Evolutionary conservation across 352 stramenopile species (phyloP).

Genomic region (Pythium dissotocum): DNA sequence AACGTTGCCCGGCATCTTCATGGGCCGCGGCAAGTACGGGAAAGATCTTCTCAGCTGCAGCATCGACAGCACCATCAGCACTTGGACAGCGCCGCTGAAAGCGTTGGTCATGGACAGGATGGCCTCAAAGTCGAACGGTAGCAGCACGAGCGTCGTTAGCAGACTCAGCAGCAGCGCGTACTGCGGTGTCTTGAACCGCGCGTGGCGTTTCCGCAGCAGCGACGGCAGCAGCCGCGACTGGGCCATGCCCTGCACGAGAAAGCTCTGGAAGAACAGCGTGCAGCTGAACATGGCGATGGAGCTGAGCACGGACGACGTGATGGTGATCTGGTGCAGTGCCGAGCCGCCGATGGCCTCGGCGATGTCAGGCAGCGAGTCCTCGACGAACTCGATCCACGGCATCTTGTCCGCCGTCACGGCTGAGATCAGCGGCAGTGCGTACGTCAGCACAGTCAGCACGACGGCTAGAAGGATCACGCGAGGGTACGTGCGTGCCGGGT

Average conservation of each 20-base stretch:
- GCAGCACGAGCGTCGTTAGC: constrained; percentile 11
- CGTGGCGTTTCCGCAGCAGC: constrained; percentile 49
- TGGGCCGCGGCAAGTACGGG: constrained; percentile 44
- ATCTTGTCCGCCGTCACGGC: constrained; percentile 6
- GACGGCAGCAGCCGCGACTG: constrained; percentile 67
- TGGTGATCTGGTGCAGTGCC: constrained; percentile 34
- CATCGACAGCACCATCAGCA: constrained; percentile 83
- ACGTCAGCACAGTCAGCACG: constrained; percentile 48
- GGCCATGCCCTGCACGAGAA: constrained; percentile 56
- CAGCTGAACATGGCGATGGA: constrained; percentile 79
- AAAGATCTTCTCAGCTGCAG: constrained; percentile 65
- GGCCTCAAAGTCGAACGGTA: constrained; percentile 38
- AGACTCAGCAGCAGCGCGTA: constrained; percentile 15
- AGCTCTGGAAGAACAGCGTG: constrained; percentile 84
- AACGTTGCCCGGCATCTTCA: constrained; percentile 14
- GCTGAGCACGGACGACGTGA: constrained; percentile 40
- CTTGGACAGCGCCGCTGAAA: constrained; percentile 61
- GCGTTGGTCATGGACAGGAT: constrained; percentile 79
- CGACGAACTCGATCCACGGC: background rate
- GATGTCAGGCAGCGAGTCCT: constrained; percentile 8
- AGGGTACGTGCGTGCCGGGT: constrained; percentile 39
- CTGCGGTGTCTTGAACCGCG: constrained; percentile 21
- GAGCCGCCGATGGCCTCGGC: constrained; percentile 28
- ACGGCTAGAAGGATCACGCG: constrained; percentile 72
- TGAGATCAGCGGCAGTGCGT: constrained; percentile 15